Evolutionary conservation across 1,139 yeast species (phyloP).

Genomic region (Hanseniaspora gamundiae): DNA sequence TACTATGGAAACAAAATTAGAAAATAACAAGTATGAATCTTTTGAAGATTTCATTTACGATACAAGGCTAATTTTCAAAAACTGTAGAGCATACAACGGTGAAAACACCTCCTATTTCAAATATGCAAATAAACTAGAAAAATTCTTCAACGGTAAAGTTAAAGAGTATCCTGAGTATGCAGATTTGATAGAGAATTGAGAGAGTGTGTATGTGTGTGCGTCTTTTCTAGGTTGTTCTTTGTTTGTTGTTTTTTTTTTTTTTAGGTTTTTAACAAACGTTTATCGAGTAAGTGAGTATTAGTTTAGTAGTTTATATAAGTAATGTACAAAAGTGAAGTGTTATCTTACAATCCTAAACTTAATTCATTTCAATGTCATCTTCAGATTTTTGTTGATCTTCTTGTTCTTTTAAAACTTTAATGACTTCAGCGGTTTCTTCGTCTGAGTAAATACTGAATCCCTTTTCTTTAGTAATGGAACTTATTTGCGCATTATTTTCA

Average conservation of each 20-base stretch:
- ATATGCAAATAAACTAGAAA: conserved; percentile 86
- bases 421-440: conserved; percentile 72
- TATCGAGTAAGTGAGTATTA: too few relatives aligned
- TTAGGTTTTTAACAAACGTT: too few relatives aligned
- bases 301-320: too few relatives aligned
- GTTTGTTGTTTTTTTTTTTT: background rate
- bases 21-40: conserved; percentile 79
- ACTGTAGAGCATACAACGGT: conserved; percentile 81
- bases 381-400: conserved; percentile 26
- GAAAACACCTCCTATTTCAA: conserved; percentile 84
- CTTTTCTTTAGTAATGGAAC: conserved; percentile 74
- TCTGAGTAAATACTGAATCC: conserved; percentile 86
- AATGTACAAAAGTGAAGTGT: background rate
- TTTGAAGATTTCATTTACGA: conserved; percentile 91
- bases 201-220: background rate
- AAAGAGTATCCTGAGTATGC: conserved; percentile 48
- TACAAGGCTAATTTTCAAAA: conserved; percentile 72
- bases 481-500: conserved; percentile 89
- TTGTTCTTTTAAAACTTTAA: conserved; percentile 58
- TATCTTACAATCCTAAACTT: conserved; percentile 5
- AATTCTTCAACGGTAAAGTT: conserved; percentile 67
- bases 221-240: background rate
- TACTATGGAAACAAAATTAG: conserved; percentile 89
- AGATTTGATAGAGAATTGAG: conserved; percentile 23
- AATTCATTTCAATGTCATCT: conserved; percentile 5